Evolutionary conservation across 148 eudicot species (phyloP), one percentile per base, ranked within the genome.

Genomic region (Agrostemma githago): DNA sequence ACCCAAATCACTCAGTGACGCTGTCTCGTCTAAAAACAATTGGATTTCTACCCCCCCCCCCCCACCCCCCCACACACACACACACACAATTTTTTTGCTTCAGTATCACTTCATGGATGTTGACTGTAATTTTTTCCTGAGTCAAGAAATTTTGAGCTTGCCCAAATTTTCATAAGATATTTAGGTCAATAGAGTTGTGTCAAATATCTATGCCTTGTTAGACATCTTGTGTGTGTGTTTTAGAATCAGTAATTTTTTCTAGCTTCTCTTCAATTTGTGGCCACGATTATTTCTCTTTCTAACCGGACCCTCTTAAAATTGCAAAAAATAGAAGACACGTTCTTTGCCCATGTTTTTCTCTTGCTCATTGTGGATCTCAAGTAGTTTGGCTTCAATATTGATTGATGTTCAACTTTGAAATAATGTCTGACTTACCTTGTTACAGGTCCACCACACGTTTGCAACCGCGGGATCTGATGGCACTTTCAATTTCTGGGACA

Each of bases 381-480:
- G 39, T 62, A 62, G 17, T 72, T 46, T 62, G 54, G n/a, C 19
- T 14, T 59, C 66, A 60, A 14, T 8, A 20, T 26, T 48, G 60
- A 74, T 19, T 3, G 1, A 66, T 66, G 2, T 41, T n/a, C 20
- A 5, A 41, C 51, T 41, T 42, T 21, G 16, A 66, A 41, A 66
- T 6, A n/a, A 17, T 66, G 53, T 66, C 26, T 66, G 21, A 66
- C 21, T 71, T 61, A 17, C 16, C 78, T 3, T 21, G 34, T 44
- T 66, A 66, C 74, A 94, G 98, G 82, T 88, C 69, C 93, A 91
- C 77, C 93, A 88, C 56, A 94, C 98, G 14, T 94, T 94, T 85
- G 97, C 98, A 58, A 91, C 98, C 48, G 88, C 96, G 8, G 98
- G 98, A 58, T 94, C 98, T 80, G 98, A 94, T 82, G 98, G 98